Evolutionary conservation across 2,329 filamentous ascomycete genomes (phyloP).

Genomic region (Ophiostoma australiae): DNA sequence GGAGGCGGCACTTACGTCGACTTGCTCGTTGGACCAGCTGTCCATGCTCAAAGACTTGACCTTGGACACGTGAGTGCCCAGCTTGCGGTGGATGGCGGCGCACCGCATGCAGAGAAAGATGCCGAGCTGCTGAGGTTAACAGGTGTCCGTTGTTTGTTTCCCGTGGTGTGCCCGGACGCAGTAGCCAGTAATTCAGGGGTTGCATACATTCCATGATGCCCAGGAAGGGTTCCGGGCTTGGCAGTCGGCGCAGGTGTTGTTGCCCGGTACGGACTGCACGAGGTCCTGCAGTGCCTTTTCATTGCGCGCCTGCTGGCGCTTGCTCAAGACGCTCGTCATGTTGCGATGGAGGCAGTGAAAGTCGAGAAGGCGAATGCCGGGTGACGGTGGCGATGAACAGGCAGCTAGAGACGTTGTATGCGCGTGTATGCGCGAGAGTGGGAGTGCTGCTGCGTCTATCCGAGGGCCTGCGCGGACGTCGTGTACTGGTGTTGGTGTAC

Average conservation of each 20-base stretch:
- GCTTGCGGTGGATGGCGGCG: constrained; percentile 87
- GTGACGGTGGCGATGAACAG: neutral
- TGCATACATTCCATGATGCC: constrained; percentile 84
- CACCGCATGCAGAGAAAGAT: constrained; percentile 98
- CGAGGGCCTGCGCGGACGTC: neutral
- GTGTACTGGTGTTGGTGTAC: neutral
- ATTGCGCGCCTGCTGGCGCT: constrained; percentile 96
- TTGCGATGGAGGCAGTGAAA: neutral
- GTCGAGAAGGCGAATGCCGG: neutral
- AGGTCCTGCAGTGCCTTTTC: constrained; percentile 88
- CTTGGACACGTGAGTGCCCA: constrained; percentile 96
- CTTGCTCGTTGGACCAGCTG: constrained; percentile 91
- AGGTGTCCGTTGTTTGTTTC: neutral
- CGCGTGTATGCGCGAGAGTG: neutral
- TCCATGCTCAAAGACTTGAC: constrained; percentile 99
- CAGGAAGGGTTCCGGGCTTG: constrained; percentile 86
- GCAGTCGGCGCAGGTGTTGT: constrained; percentile 93
- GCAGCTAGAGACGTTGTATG: neutral
- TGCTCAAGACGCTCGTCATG: constrained; percentile 69
- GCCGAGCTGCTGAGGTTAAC: constrained; percentile 60
- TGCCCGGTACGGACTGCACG: constrained; percentile 75
- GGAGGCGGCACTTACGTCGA: constrained; percentile 66
- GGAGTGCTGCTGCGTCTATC: neutral
- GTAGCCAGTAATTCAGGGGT: neutral
- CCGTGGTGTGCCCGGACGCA: too few species aligned